Evolutionary conservation across 257 asterid species (phyloP).

Genomic region (Capsicum rhomboideum): DNA sequence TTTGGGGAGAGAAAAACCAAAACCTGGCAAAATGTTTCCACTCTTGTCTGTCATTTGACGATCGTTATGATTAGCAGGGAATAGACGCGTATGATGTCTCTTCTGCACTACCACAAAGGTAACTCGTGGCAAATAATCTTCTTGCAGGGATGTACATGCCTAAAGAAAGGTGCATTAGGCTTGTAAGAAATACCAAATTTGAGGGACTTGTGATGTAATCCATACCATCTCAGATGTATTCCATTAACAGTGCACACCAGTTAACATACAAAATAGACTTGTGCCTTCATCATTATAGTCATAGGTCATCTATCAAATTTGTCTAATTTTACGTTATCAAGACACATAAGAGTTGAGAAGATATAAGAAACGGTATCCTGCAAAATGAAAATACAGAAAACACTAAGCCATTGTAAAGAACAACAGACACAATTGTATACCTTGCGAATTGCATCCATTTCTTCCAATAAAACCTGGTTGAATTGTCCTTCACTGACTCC

Average conservation of each 20-base stretch:
- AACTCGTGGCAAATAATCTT: slow-evolving; percentile 37
- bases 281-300: neutral
- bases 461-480: slow-evolving; percentile 55
- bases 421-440: slow-evolving; percentile 13
- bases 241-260: neutral
- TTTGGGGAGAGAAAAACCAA: neutral
- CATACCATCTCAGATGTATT: neutral
- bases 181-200: neutral
- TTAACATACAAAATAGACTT: neutral
- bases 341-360: neutral
- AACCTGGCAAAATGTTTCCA: slow-evolving; percentile 86
- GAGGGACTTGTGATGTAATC: neutral
- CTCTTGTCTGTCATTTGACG: slow-evolving; percentile 50
- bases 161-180: slow-evolving; percentile 9
- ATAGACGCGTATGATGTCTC: slow-evolving; percentile 89
- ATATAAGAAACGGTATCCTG: neutral
- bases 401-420: neutral
- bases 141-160: slow-evolving; percentile 65
- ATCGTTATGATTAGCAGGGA: slow-evolving; percentile 45
- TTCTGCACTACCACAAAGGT: slow-evolving; percentile 90
- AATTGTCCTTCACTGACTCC: slow-evolving; percentile 93
- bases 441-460: slow-evolving; percentile 62
- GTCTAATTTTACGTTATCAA: neutral
- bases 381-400: neutral
- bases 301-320: neutral